Base-by-base conservation (phyloP, 495 filamentous ascomycete genomes). In the Cetradonia linearis region DNA sequence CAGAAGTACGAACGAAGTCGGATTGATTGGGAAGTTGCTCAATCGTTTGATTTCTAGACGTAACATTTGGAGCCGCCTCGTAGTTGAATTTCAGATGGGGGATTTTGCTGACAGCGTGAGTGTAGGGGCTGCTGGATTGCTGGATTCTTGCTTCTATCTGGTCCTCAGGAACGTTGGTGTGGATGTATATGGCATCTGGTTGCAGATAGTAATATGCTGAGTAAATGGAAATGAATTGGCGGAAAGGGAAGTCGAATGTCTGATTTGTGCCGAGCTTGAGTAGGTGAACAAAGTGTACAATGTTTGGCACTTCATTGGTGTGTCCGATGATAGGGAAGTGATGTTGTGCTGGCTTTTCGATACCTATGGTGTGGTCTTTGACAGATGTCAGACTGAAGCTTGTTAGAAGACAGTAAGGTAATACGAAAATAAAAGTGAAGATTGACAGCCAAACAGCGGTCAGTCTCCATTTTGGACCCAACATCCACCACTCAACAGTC, bases 161-260 rank as follows among this genome's bases (percentile, higher is more conserved):
- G 30, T 44, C 3, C 25, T 58, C 36, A 2, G 18, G 34, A 20
- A 44, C 20, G 40, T 48, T 44, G 42, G 56, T 46, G 34, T 14
- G 23, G 13, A 46, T 40, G 37, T 58, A 48, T n/a, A 58, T 46
- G 30, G 38, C 44, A 5, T 28, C 42, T 25, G 56, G 56, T 14
- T 27, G 47, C 23, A 58, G 56, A 31, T 58, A 23, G 20, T 30
- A 44, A 11, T 27, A 30, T 20, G 56, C 56, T 18, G 38, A 46
- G 30, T 58, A 58, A 37, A 58, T 25, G 13, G 38, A 37, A n/a
- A 58, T 23, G n/a, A 48, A 58, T 58, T 46, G 20, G 20, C 38
- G 38, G n/a, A 58, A 48, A 31, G 36, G 31, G 56, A 58, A 44
- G 13, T 58, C 56, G 46, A 48, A 48, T 28, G 52, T 23, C n/a